Percentiles rank a stretch among this genome's conserved stretches.
Evolutionary conservation across 2,329 filamentous ascomycete genomes (phyloP).

Genomic region (Ophiosphaerella korrae): DNA sequence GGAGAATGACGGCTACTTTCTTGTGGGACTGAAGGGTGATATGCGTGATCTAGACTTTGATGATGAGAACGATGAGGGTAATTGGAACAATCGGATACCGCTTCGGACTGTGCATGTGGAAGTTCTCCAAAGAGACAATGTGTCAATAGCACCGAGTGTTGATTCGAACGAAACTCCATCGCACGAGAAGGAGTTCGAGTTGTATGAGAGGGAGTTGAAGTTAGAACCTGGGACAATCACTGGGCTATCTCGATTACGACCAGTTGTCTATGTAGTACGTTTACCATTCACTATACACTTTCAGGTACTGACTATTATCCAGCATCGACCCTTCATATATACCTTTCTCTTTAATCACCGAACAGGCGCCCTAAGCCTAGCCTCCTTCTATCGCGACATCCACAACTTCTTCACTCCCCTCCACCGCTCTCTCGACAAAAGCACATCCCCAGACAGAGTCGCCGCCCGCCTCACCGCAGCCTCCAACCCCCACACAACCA

Average conservation of each 20-base stretch:
- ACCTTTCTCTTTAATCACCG: conserved; percentile 71
- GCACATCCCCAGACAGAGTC: conserved; percentile 50
- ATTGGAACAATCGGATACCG: conserved; percentile 58
- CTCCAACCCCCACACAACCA: conserved; percentile 42
- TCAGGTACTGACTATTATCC: neutral
- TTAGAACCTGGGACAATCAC: conserved; percentile 3
- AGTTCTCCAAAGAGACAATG: conserved; percentile 53
- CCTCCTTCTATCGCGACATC: conserved; percentile 55
- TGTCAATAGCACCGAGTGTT: conserved; percentile 11
- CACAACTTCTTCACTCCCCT: conserved; percentile 58
- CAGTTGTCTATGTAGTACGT: conserved; percentile 70
- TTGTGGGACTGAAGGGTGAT: conserved; percentile 71
- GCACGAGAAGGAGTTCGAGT: conserved; percentile 22
- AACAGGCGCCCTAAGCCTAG: conserved; percentile 59
- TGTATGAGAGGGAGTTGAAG: conserved; percentile 25
- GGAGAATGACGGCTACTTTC: conserved; percentile 61
- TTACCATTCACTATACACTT: neutral
- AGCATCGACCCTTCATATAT: conserved; percentile 75
- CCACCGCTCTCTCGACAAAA: conserved; percentile 51
- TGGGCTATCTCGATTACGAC: conserved; percentile 57
- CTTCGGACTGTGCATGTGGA: conserved; percentile 72
- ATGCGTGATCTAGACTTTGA: conserved; percentile 61
- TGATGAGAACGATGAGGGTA: conserved; percentile 39
- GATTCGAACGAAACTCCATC: conserved; percentile 28
- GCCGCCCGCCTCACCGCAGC: conserved; percentile 49